Evolutionary conservation across 2,329 filamentous ascomycete species (phyloP).

Genomic region (Paecilomyces fulvus): DNA sequence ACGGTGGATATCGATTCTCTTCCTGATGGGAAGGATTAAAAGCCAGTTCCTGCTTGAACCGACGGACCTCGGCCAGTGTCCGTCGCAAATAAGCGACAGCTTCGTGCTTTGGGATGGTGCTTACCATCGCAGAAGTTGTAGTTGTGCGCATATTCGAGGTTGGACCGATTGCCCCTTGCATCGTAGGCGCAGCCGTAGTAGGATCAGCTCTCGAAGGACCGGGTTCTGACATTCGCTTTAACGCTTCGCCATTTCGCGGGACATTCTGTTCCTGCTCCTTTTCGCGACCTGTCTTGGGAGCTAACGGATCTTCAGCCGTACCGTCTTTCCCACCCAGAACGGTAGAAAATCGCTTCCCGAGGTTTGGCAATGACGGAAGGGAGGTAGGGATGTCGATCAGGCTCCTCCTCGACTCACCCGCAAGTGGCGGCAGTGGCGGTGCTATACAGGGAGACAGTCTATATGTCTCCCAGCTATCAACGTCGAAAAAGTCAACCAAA

Average conservation of each 20-base stretch:
- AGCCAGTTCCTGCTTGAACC: constrained; percentile 67
- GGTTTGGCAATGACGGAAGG: constrained; percentile 7
- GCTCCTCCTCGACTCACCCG: constrained; percentile 23
- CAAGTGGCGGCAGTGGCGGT: constrained; percentile 54
- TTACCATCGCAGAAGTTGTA: constrained; percentile 17
- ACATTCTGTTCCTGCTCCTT: constrained; percentile 7
- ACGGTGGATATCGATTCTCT: constrained; percentile 70
- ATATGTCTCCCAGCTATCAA: constrained; percentile 70
- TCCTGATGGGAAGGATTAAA: constrained; percentile 52
- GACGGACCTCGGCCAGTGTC: constrained; percentile 60
- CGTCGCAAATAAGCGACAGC: constrained; percentile 63
- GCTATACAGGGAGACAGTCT: constrained; percentile 68
- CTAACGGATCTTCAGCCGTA: constrained; percentile 7
- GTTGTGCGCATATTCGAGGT: constrained; percentile 16
- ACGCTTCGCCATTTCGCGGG: constrained; percentile 1
- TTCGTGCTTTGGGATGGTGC: constrained; percentile 46
- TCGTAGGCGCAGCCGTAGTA: constrained; percentile 18
- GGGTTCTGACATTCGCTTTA: background rate
- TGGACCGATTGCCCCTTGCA: constrained; percentile 21
- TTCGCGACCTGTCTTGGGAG: constrained; percentile 5
- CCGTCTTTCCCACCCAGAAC: constrained; percentile 15
- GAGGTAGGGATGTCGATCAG: constrained; percentile 33
- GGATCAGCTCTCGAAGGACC: constrained; percentile 1
- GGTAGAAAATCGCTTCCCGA: constrained; percentile 28
- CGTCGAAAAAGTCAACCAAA: constrained; percentile 73